A percentile compares a stretch with the other conserved stretches of the same genome.
phyloP scores from a whole-genome alignment of 495 filamentous ascomycete species.

The Rusavskia elegans region DNA sequence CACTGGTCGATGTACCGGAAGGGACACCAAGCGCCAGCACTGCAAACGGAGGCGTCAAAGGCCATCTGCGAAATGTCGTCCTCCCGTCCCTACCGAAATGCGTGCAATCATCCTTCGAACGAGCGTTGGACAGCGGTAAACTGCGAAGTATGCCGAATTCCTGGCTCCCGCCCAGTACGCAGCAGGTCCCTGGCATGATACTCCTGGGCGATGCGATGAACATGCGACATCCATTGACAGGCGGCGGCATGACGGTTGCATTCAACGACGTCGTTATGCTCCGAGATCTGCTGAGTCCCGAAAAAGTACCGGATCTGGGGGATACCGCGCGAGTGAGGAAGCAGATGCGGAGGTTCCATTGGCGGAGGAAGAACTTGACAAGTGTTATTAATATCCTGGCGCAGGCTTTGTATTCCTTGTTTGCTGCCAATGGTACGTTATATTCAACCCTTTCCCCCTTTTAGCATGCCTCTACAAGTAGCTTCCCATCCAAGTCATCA shows the following conservation, averaged over 20 bases:
- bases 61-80: conserved; percentile 60
- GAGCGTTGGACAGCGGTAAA: conserved; percentile 58
- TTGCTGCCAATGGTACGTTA: conserved; percentile 60
- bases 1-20: conserved; percentile 79
- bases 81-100: conserved; percentile 59
- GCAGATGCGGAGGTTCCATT: conserved; percentile 71
- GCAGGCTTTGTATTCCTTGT: conserved; percentile 76
- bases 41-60: conserved; percentile 63
- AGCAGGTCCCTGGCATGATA: conserved; percentile 56
- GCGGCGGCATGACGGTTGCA: conserved; percentile 91
- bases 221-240: conserved; percentile 90
- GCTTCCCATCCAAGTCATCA: not conserved
- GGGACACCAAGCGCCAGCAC: conserved; percentile 53
- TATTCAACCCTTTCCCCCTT: not conserved
- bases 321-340: conserved; percentile 44
- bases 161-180: conserved; percentile 65
- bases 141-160: conserved; percentile 83
- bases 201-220: conserved; percentile 87
- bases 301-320: conserved; percentile 48
- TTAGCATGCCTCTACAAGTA: not conserved
- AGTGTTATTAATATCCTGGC: conserved; percentile 92
- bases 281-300: conserved; percentile 50
- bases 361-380: conserved; percentile 64
- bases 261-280: conserved; percentile 75
- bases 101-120: conserved; percentile 56